Conservation (phyloP, 495 filamentous ascomycete species). For the Cercophora sp. region DNA sequence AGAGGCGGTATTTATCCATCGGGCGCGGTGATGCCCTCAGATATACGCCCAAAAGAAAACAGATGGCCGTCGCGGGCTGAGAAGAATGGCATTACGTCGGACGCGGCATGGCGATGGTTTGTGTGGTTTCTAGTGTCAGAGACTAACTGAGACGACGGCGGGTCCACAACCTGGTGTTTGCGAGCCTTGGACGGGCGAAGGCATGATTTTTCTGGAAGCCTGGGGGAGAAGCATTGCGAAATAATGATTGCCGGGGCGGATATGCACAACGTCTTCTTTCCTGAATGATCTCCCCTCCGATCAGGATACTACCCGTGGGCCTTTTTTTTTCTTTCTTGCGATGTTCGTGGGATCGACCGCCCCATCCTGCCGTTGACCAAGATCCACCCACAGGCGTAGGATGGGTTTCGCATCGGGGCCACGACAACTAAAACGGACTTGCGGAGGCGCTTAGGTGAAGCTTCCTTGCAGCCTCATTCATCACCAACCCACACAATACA, state of each 20-base stretch:
- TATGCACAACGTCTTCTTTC: constrained; percentile 7
- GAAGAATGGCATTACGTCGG: too few relatives aligned
- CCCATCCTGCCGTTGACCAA: constrained; percentile 2
- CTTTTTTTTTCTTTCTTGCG: background rate
- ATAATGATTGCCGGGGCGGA: constrained; percentile 6
- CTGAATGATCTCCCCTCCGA: constrained; percentile 7
- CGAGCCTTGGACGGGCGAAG: background rate
- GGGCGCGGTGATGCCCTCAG: too few relatives aligned
- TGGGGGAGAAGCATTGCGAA: background rate
- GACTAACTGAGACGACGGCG: constrained; percentile 2
- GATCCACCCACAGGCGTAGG: too few relatives aligned
- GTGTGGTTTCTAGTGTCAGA: too few relatives aligned
- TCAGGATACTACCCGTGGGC: constrained; percentile 1
- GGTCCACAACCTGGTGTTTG: constrained; percentile 5
- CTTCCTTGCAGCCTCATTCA: constrained; percentile 12
- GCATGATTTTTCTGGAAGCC: constrained; percentile 3
- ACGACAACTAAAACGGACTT: too few relatives aligned
- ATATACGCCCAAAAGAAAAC: too few relatives aligned
- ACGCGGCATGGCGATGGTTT: too few relatives aligned
- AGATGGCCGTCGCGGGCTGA: too few relatives aligned
- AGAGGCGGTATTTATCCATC: too few relatives aligned
- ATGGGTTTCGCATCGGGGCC: too few relatives aligned
- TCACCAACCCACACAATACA: background rate
- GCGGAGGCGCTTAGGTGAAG: background rate
- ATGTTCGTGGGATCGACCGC: background rate